Evolutionary conservation across 78 protist genomes (phyloP), one percentile per base, ranked within the genome.

Genomic region (Speleostelium caveatum): DNA sequence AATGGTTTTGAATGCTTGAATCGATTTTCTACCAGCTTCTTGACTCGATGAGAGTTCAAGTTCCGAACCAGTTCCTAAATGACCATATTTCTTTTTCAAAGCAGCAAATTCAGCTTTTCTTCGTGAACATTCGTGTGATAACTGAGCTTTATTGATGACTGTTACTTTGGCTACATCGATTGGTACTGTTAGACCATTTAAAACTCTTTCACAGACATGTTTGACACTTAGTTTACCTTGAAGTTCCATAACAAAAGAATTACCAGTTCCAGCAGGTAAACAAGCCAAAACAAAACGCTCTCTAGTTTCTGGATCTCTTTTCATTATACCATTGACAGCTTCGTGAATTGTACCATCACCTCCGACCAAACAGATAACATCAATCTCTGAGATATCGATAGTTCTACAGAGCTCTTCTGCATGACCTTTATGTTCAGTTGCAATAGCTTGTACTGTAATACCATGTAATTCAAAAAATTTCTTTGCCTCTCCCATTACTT

Each of bases 291-390:
- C 89, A 59, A 88, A 76, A 36, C 56, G 42, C 30, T 78, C 89
- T 30, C 94, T 21, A 21, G 87, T 45, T 16, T 88, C 87, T 42
- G 77, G 85, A 26, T 73, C 80, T 75, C 94, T 62, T 74, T 67
- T 88, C 95, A 91, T 91, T 39, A 76, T 76, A 49, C 95, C 95
- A 12, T 91, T 91, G 39, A 91, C 79, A 6, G 87, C 86, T 21
- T 91, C 95, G 53, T 91, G 95, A 14, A 91, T 74, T 0, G 90
- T 78, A 35, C 95, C 95, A 22, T 91, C 95, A 39, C 95, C 95
- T 32, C 95, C 95, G 16, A 91, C 86, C 39, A 72, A 67, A 56
- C 94, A 88, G 33, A 88, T 42, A 30, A 75, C 94, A 55, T 88
- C 94, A 0, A 78, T 49, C 24, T 42, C 68, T n/a, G 86, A 49